Base-by-base conservation (phyloP, 2,329 filamentous ascomycete species). In the Colletotrichum phormii region DNA sequence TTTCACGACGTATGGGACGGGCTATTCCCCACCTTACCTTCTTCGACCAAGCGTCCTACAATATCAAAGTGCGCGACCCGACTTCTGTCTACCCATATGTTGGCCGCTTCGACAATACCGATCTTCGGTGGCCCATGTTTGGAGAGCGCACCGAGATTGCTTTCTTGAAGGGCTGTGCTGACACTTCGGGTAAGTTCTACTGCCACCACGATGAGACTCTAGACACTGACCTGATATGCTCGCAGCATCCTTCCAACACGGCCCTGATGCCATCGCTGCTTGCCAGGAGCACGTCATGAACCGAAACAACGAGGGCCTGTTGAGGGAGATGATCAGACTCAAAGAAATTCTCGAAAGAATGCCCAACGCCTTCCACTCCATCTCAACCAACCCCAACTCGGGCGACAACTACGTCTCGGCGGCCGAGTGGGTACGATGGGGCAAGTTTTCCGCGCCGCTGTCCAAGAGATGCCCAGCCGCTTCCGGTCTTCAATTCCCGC, bases 271-370 rank as follows among this genome's bases (percentile, higher is more conserved):
- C 24, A 88, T 89, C 35, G 86, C 87, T 0, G 84, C 84, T 2
- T 89, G 86, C 51, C 87, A 89, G 77, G 87, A 89, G 70, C 82
- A 86, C 54, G 87, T 89, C 60, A 88, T 89, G 86, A 87, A 84
- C 73, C 80, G 82, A 31, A 85, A 89, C 61, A 77, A 84, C n/a
- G 87, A 89, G 69, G 84, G 83, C 1, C 83, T 89, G 0, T 79
- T 89, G 4, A 82, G 83, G 3, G 86, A 88, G 64, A 83, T 89
- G 81, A 82, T 89, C 59, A 81, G 84, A 3, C 80, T 89, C 0
- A 89, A 89, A 71, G 86, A 88, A 68, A 86, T 89, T 3, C 81
- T 89, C 5, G 86, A 89, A 71, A 81, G 85, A 53, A 87, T 89
- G 82, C 85, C 87, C 1, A 86, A 86, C 61, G 87, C 87, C 12